Conservation (phyloP, 1,284 basidiomycete genomes). For the Ganoderma resinaceum region DNA sequence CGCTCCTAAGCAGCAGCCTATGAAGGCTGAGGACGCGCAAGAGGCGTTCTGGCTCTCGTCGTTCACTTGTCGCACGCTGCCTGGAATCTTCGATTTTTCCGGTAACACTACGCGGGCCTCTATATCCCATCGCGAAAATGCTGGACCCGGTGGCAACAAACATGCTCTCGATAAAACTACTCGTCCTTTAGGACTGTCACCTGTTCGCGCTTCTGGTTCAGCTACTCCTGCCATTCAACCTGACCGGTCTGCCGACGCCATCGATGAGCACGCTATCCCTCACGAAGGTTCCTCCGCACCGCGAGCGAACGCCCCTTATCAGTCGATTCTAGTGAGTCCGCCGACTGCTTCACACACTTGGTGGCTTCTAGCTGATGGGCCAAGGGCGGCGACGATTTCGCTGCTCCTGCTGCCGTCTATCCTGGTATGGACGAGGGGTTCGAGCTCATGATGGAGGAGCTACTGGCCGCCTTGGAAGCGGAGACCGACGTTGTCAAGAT, state of each 20-base stretch:
- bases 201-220: background rate
- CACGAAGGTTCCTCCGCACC: background rate
- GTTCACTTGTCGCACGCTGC: background rate
- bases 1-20: background rate
- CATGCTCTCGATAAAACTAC: background rate
- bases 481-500: conserved; percentile 11
- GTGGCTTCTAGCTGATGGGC: background rate
- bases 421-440: background rate
- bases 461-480: conserved; percentile 1
- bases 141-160: background rate
- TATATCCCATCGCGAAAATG: background rate
- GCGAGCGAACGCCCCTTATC: too few species aligned
- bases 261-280: background rate
- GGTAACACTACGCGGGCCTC: background rate
- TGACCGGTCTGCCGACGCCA: background rate
- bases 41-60: background rate
- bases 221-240: background rate
- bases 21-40: background rate
- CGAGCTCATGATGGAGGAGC: background rate
- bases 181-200: background rate
- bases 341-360: background rate
- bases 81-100: background rate
- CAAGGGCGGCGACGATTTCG: background rate
- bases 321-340: background rate
- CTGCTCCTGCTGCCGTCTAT: background rate